Base-by-base conservation (phyloP, 495 filamentous ascomycete genomes). In the Aspergillus avenaceus region DNA sequence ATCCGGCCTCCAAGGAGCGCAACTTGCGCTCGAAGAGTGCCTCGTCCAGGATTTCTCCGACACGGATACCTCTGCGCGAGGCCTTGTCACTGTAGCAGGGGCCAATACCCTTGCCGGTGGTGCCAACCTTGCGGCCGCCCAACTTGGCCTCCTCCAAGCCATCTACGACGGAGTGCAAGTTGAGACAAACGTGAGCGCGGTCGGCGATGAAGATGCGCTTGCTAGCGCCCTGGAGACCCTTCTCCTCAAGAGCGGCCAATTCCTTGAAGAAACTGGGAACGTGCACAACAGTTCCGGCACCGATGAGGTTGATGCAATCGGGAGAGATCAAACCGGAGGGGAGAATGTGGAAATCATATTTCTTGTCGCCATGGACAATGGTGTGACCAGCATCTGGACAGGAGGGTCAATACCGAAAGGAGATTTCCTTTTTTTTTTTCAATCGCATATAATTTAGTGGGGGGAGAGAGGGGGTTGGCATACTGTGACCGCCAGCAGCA, bases 261-360 rank as follows among this genome's bases (percentile, higher is more conserved):
- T 97, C 91, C 64, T 85, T 84, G 80, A 95, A 95, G 79, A 97
- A 93, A 38, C 77, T 79, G 42, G 87, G 87, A 40, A 95, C 76
- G 74, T 96, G 87, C 49, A 96, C 80, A 47, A 95, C 90, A 42
- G 85, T 85, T 46, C 89, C 89, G 49, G 86, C 85, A 44, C 90
- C 90, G 66, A 96, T 88, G 41, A 97, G 72, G 73, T 93, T 96
- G 54, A 84, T 74, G 67, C 82, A 88, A 46, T 71, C 73, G 3
- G 85, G 88, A 58, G 87, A 88, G 49, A 95, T 74, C 9, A 96
- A 83, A 42, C 86, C 87, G 41, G 78, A 83, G 49, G 83, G 83
- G 37, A 86, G 75, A 54, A 85, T 81, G 70, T 92, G 89, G 69
- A 90, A 89, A 64, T 84, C 76, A 60, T 83, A 85, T 28, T 77